Evolutionary conservation across 2,329 filamentous ascomycete genomes (phyloP).

Genomic region (Ascochyta fabae): DNA sequence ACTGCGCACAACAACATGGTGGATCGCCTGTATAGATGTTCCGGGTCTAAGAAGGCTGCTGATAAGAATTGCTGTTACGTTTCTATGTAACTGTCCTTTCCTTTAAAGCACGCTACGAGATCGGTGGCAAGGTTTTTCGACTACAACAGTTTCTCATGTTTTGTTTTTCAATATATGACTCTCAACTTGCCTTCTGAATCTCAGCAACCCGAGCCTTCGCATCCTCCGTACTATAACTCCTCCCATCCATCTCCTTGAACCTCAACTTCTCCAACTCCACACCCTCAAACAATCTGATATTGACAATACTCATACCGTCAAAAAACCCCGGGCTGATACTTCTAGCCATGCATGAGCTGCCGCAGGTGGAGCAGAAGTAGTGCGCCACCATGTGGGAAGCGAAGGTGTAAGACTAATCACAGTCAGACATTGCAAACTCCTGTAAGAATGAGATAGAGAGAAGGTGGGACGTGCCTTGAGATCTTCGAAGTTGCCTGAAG

Average conservation of each 20-base stretch:
- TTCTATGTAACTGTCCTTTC: no score
- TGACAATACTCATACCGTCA: slow-evolving; percentile 30
- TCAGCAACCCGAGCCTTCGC: slow-evolving; percentile 8
- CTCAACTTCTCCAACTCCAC: slow-evolving; percentile 37
- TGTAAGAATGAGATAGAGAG: not conserved
- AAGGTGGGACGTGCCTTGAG: slow-evolving; percentile 20
- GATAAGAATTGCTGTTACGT: no score
- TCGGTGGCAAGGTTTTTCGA: no score
- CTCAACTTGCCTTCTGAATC: not conserved
- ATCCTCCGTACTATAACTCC: slow-evolving; percentile 22
- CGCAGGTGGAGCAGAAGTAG: slow-evolving; percentile 43
- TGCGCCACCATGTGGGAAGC: slow-evolving; percentile 24
- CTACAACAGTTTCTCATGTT: no score
- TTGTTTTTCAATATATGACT: no score
- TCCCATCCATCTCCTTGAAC: slow-evolving; percentile 33
- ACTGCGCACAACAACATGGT: no score
- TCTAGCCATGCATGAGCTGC: slow-evolving; percentile 32
- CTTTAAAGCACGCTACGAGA: no score
- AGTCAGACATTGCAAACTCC: not conserved
- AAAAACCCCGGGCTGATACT: slow-evolving; percentile 25
- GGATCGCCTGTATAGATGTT: no score
- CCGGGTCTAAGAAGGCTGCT: no score
- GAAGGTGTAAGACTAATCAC: slow-evolving; percentile 36
- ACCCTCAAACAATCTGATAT: slow-evolving; percentile 38
- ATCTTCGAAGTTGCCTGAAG: slow-evolving; percentile 26